Evolutionary conservation across 148 eudicot species (phyloP), one percentile per base, ranked within the genome.

Genomic region (Arctostaphylos glauca): DNA sequence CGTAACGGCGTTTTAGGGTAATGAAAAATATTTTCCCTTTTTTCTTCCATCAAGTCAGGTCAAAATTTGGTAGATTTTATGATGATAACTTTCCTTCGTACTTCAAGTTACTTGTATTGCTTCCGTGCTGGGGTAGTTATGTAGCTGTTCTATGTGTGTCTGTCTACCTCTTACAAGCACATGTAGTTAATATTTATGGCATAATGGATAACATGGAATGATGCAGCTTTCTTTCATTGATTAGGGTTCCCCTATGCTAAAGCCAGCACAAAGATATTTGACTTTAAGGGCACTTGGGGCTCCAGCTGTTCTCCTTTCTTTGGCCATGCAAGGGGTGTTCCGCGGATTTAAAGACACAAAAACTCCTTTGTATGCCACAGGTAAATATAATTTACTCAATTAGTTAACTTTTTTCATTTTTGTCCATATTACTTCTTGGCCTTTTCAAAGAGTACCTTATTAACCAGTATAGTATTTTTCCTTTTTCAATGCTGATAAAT

Each of bases 261-360:
- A 62, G 13, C 97, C 97, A 58, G 97, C 99, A 53, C 87, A 78
- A 4, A 87, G 84, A 86, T 96, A 96, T 81, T 88, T 96, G 84
- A 92, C 87, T 43, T 58, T 96, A 25, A 90, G 99, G 68, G 88
- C 99, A 18, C 87, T 96, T 2, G 99, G 99, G 49, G 95, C 99
- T 60, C 98, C 99, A 0, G 99, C 99, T 44, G 97, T 96, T 83
- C 94, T 94, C 81, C 94, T 96, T 75, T 96, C 99, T 53, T 67
- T 96, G 76, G 98, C 99, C 68, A 96, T 94, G 97, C 99, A 96
- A 93, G 99, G 99, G 6, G 87, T 96, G 56, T 96, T 96, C 86
- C 91, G 98, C 73, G 99, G 99, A 62, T 89, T 96, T 66, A 96
- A 94, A 87, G 98, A 96, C 84, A 96, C 99, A 16, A 94, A 74